Conservation (phyloP, 2,329 filamentous ascomycete species). For the Arthrinium phaeospermum region DNA sequence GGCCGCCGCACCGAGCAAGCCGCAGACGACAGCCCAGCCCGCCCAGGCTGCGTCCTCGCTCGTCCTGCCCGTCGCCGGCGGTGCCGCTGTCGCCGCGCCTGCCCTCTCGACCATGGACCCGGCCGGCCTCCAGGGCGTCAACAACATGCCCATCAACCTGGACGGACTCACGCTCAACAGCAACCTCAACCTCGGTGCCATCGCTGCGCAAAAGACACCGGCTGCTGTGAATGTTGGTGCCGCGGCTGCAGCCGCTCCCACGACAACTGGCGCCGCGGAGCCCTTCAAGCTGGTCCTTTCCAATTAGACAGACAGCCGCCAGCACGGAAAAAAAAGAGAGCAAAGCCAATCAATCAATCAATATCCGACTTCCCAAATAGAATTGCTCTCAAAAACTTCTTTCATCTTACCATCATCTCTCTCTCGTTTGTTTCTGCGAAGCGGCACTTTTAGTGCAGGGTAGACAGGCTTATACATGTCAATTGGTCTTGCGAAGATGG, state of each 20-base stretch:
- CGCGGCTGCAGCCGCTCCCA: neutral
- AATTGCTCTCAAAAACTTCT: neutral
- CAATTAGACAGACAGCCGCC: neutral
- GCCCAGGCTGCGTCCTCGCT: slow-evolving; percentile 27
- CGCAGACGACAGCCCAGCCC: neutral
- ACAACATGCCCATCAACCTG: slow-evolving; percentile 35
- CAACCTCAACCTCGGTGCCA: slow-evolving; percentile 33
- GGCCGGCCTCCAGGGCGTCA: slow-evolving; percentile 28
- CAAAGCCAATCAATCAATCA: neutral
- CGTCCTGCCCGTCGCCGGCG: slow-evolving; percentile 23
- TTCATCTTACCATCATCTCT: neutral
- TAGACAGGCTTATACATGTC: slow-evolving; percentile 11
- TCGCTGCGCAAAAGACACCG: slow-evolving; percentile 23
- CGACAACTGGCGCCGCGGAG: neutral
- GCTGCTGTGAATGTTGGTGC: neutral
- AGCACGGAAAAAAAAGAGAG: neutral
- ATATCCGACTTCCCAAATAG: neutral
- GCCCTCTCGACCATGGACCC: slow-evolving; percentile 32
- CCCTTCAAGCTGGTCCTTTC: slow-evolving; percentile 1
- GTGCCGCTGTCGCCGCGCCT: slow-evolving; percentile 25
- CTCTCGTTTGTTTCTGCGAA: slow-evolving; percentile 14
- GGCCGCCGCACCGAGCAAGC: neutral
- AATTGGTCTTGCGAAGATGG: slow-evolving; percentile 14
- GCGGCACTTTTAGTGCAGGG: slow-evolving; percentile 13
- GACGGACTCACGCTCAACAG: slow-evolving; percentile 33